Base-by-base conservation (phyloP, 2,329 filamentous ascomycete species). In the Microdochium paspali region DNA sequence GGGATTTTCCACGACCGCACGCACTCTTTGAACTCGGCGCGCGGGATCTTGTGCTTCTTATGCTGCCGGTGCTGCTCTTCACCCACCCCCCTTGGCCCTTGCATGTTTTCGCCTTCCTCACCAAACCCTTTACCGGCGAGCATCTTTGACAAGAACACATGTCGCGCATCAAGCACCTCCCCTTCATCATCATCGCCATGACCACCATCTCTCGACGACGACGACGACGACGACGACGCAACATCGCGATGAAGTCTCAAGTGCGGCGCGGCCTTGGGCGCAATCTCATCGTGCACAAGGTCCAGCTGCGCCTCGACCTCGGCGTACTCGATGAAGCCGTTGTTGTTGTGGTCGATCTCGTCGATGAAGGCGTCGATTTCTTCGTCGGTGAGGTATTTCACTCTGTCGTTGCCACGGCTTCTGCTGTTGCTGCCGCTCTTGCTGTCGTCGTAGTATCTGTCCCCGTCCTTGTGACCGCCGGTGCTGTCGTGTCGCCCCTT, bases 271-370 rank as follows among this genome's bases (percentile, higher is more conserved):
- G 71, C 61, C 46, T 71, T 65, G 0, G 73, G 71, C 4, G 68
- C 67, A 45, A 80, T 64, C 53, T 77, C 68, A 32, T 72, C 62
- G 57, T 77, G 70, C 1, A 76, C 71, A 32, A 72, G 58, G 35
- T 79, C 73, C 2, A 80, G 66, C 50, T 77, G 77, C 4, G 61
- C 62, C 54, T 77, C 74, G 25, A 79, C 55, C 52, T 79, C 75
- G 46, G 58, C 58, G 54, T 77, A 77, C 48, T 72, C 69, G 48
- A 80, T 72, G 53, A 61, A 63, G 12, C 75, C 75, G 56, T 79
- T 70, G 20, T 66, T 65, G 50, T 79, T 67, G 51, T 67, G 66
- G 54, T 79, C 75, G 3, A 80, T 61, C 25, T 74, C 71, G 49
- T 76, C 64, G 35, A 80, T 62, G 46, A 80, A 80, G 3, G 64